Conservation (phyloP, 2,329 filamentous ascomycete species). For the Mycosphaerella sp. region DNA sequence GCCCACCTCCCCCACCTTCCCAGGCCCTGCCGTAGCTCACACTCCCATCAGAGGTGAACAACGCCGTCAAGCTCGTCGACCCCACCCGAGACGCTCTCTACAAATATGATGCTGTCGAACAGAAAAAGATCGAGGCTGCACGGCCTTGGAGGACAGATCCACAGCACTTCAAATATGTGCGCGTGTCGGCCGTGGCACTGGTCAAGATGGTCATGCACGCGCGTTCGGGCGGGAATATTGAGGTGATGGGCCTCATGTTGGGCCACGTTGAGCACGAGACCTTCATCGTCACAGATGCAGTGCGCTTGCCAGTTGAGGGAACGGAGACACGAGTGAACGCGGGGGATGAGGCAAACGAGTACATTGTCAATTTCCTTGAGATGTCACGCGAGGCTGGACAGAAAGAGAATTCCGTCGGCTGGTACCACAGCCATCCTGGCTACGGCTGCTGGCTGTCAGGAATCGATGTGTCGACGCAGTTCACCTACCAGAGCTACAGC, state of each 20-base stretch:
- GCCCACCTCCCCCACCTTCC: neutral
- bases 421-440: conserved; percentile 97
- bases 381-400: conserved; percentile 68
- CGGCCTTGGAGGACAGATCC: conserved; percentile 74
- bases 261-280: conserved; percentile 81
- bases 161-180: conserved; percentile 86
- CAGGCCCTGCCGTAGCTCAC: neutral
- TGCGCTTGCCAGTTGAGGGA: conserved; percentile 89
- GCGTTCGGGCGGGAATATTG: conserved; percentile 82
- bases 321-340: conserved; percentile 99
- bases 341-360: conserved; percentile 92
- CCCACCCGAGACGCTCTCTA: conserved; percentile 86
- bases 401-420: conserved; percentile 88
- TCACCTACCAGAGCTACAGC: conserved; percentile 73
- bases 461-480: conserved; percentile 88
- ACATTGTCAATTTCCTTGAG: conserved; percentile 81
- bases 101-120: conserved; percentile 63
- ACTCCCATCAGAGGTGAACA: conserved; percentile 69
- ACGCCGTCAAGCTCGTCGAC: conserved; percentile 74
- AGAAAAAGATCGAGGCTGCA: conserved; percentile 58
- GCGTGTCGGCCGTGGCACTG: conserved; percentile 86
- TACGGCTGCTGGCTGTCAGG: conserved; percentile 98
- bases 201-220: conserved; percentile 99
- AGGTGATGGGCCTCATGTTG: conserved; percentile 98
- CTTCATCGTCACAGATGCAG: conserved; percentile 89